Percentiles rank a stretch among this genome's conserved stretches.
Evolutionary conservation across 768 basidiomycete genomes (phyloP).

Genomic region (Tulasnella sp.): DNA sequence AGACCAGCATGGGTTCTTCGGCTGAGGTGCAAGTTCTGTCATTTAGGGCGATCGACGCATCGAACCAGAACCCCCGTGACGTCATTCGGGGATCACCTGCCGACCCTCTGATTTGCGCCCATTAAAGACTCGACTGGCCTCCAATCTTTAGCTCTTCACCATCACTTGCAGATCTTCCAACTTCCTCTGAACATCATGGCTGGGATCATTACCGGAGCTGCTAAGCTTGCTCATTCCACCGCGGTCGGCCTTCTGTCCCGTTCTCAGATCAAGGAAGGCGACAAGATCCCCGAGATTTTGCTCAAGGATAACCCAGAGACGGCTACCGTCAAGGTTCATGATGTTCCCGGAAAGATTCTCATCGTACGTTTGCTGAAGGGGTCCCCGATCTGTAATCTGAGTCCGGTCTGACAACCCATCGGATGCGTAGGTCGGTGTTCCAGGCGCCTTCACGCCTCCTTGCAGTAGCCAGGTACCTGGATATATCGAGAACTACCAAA

Average conservation of each 20-base stretch:
- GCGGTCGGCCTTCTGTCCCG: slow-evolving; percentile 40
- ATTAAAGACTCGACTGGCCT: background rate
- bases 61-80: background rate
- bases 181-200: background rate
- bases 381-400: background rate
- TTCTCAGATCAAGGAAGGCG: slow-evolving; percentile 46
- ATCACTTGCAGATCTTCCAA: background rate
- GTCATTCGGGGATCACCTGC: background rate
- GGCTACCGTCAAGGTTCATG: slow-evolving; percentile 24
- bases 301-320: background rate
- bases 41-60: background rate
- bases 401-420: background rate
- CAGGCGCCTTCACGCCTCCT: slow-evolving; percentile 64
- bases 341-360: slow-evolving; percentile 47
- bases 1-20: too few species aligned
- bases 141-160: background rate
- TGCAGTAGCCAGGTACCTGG: slow-evolving; percentile 51
- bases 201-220: background rate
- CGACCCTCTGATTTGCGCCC: background rate
- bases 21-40: too few species aligned
- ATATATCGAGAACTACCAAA: slow-evolving; percentile 14
- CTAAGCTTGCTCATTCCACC: background rate
- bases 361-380: slow-evolving; percentile 34
- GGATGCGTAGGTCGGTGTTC: slow-evolving; percentile 48
- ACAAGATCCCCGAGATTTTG: slow-evolving; percentile 30